Base-by-base conservation (phyloP, 148 eudicot species). In the Polygonum aviculare region DNA sequence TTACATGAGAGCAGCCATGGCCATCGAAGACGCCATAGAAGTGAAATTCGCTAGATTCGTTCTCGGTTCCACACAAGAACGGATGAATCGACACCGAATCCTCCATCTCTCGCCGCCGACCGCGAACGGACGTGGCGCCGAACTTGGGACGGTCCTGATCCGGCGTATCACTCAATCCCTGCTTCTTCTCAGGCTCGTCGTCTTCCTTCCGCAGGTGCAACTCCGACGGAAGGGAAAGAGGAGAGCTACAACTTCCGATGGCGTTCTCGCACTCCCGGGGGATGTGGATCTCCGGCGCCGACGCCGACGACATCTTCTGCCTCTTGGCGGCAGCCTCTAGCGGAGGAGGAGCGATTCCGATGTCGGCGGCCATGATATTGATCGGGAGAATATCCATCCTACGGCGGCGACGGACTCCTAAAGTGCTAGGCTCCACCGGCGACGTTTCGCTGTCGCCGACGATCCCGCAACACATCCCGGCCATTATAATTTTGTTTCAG, bases 31-130 rank as follows among this genome's bases (percentile, higher is more conserved):
- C 88, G 19, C 88, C 88, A 44, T 80, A 91, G 22, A 91, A 89
- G 74, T 89, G 88, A 47, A 80, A 76, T 45, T 74, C 82, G 2
- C 74, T 77, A 12, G 79, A 50, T 4, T 40, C 36, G 3, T 18
- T 75, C 3, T 36, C 59, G 1, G 59, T 31, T 0, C 51, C 63
- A 21, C 80, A 72, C 75, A 91, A 86, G 69, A 77, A 82, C 18
- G 97, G 97, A 18, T 78, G 81, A 35, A 93, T 78, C 19, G 93
- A 83, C 0, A 90, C 92, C 0, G 93, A 80, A 74, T 94, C 98
- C 79, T 94, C 98, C 98, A 94, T 94, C 40, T 94, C 98, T 73
- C 86, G 73, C 71, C 98, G 79, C 72, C 93, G 81, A 11, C 98
- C 98, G 57, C 93, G 84, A 45, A 94, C 88, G 1, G 97, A 90